phyloP scores from a whole-genome alignment of 805 yeast genomes.

The Lipomyces sp. region DNA sequence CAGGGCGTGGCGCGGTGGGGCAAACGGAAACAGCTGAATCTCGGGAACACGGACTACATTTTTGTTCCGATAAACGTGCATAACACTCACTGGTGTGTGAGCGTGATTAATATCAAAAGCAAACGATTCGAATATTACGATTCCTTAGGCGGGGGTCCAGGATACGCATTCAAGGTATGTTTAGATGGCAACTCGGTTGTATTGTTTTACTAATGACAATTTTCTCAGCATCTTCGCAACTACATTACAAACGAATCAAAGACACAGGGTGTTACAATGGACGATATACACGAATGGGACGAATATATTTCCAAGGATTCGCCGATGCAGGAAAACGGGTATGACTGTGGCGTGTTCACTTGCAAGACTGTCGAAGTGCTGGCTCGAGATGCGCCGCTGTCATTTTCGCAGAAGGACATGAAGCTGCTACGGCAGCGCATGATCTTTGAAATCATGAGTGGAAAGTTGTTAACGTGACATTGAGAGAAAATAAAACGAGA shows the following conservation, averaged over 20 bases:
- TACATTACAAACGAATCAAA: conserved; percentile 70
- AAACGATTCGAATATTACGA: conserved; percentile 69
- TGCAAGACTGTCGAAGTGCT: conserved; percentile 71
- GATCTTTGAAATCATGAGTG: conserved; percentile 55
- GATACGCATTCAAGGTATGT: conserved; percentile 38
- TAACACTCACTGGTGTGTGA: conserved; percentile 89
- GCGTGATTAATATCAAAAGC: conserved; percentile 63
- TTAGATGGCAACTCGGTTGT: too few relatives aligned
- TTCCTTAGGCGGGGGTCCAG: conserved; percentile 54
- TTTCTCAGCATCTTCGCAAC: conserved; percentile 41
- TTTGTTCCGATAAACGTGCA: conserved; percentile 82
- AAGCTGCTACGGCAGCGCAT: conserved; percentile 59
- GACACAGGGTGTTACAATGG: conserved; percentile 44
- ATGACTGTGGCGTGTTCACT: conserved; percentile 92
- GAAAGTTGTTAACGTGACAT: conserved; percentile 8
- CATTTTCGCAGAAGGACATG: conserved; percentile 69
- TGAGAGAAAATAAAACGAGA: neutral
- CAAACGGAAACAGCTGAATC: conserved; percentile 64
- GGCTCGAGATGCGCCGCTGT: conserved; percentile 49
- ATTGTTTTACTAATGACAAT: conserved; percentile 18
- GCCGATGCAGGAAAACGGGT: conserved; percentile 88
- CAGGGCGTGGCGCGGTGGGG: conserved; percentile 82
- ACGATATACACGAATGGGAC: conserved; percentile 32
- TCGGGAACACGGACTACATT: conserved; percentile 60
- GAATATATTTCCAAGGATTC: conserved; percentile 41